phyloP scores from a whole-genome alignment of 306 rosid species.

The Fragaria iinumae region DNA sequence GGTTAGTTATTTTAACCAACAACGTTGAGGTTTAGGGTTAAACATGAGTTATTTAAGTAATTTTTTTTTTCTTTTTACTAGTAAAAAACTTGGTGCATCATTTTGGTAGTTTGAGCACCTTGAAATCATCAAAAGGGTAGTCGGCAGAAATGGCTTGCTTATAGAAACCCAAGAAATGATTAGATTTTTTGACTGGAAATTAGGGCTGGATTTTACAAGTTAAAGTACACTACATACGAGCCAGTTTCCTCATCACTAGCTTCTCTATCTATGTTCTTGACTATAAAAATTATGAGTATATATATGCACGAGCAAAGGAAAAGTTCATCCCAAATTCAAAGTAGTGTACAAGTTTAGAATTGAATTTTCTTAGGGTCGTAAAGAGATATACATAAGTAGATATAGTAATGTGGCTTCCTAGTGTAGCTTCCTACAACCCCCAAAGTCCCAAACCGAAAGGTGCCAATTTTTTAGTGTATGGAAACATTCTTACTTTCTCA shows the following conservation, averaged over 20 bases:
- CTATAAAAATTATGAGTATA: neutral
- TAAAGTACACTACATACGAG: neutral
- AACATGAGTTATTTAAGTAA: too few relatives aligned
- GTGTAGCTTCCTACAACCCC: neutral
- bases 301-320: neutral
- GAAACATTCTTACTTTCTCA: neutral
- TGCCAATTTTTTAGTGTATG: neutral
- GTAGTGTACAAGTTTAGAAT: neutral
- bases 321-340: neutral
- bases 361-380: neutral
- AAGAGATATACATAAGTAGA: neutral
- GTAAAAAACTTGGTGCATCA: neutral
- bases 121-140: neutral
- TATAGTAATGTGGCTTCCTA: neutral
- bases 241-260: neutral
- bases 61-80: too few relatives aligned
- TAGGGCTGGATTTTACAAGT: neutral
- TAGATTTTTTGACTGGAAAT: neutral
- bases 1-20: too few relatives aligned
- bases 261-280: neutral
- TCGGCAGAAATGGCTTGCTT: neutral
- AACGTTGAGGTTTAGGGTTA: too few relatives aligned
- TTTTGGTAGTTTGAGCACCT: neutral
- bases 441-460: conserved; percentile 2
- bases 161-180: neutral